phyloP scores from a whole-genome alignment of 192 early-diverging fungal genomes.

The Coemansia reversa region DNA sequence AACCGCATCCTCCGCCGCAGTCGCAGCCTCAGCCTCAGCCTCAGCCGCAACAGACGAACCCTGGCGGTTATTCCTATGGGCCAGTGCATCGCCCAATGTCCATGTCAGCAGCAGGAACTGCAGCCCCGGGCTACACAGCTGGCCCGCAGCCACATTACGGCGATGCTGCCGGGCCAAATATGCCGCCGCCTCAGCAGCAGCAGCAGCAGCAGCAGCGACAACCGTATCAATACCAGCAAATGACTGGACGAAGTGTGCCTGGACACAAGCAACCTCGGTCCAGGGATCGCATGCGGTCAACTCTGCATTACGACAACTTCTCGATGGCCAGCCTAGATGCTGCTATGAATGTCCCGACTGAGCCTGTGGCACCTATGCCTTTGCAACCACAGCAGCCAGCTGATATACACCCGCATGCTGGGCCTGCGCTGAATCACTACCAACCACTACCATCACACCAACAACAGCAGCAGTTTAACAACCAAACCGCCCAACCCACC shows the following conservation, averaged over 20 bases:
- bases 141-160: constrained; percentile 14
- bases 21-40: constrained; percentile 9
- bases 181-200: constrained; percentile 1
- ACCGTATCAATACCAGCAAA: constrained; percentile 1
- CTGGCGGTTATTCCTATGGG: constrained; percentile 13
- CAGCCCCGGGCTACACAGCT: constrained; percentile 5
- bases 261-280: constrained; percentile 53
- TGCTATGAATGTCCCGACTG: constrained; percentile 6
- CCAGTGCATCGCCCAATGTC: constrained; percentile 36
- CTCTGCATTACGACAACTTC: constrained; percentile 43
- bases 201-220: constrained; percentile 5
- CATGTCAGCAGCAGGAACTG: constrained; percentile 13
- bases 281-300: constrained; percentile 52
- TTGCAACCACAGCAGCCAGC: constrained; percentile 36
- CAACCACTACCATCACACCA: constrained; percentile 7
- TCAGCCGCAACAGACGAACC: constrained; percentile 2
- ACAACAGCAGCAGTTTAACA: constrained; percentile 13
- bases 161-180: not conserved
- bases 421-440: constrained; percentile 14
- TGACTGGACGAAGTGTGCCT: constrained; percentile 18
- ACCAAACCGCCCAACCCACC: constrained; percentile 22
- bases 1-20: constrained; percentile 10
- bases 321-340: constrained; percentile 19
- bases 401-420: constrained; percentile 3
- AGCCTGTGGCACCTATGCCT: constrained; percentile 3